These are phyloP conservation scores for Maudiozyma saulgeensis DNA, from an alignment of 805 yeast genomes.

Conservation along the genomic window DNA sequence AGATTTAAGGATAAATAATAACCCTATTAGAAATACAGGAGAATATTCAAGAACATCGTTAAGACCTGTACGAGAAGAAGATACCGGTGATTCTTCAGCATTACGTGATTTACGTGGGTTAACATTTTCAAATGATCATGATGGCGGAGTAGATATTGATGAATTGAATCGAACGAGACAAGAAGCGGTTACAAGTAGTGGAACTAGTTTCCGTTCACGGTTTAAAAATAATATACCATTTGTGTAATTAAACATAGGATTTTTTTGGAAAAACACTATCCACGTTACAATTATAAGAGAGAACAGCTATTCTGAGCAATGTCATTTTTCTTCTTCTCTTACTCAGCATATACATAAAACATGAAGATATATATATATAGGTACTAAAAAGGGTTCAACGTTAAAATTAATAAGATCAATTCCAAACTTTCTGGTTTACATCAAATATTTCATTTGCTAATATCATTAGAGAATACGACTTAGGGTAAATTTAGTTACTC, in stretches of 20 bases:
- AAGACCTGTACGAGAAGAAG: slow-evolving; percentile 25
- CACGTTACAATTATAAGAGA: too few species aligned
- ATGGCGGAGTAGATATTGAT: not conserved
- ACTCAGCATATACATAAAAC: too few species aligned
- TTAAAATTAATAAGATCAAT: too few species aligned
- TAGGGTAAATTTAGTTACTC: too few species aligned
- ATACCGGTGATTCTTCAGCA: slow-evolving; percentile 1
- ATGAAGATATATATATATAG: too few species aligned
- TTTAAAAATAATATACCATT: slow-evolving; percentile 3
- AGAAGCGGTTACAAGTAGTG: not conserved
- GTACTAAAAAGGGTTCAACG: too few species aligned
- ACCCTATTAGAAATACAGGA: slow-evolving; percentile 3
- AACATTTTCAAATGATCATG: not conserved
- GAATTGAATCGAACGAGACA: not conserved
- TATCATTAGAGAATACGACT: too few species aligned
- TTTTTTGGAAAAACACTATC: too few species aligned
- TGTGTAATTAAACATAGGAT: not conserved
- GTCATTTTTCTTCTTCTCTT: too few species aligned
- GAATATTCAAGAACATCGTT: slow-evolving; percentile 8
- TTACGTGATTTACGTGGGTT: not conserved
- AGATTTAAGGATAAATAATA: slow-evolving; percentile 7
- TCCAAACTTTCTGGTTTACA: too few species aligned
- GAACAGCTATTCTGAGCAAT: too few species aligned
- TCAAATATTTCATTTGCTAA: too few species aligned
- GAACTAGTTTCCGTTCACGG: slow-evolving; percentile 2